Conservation (phyloP, 1,139 yeast species). For the Blastobotrys persicus region DNA sequence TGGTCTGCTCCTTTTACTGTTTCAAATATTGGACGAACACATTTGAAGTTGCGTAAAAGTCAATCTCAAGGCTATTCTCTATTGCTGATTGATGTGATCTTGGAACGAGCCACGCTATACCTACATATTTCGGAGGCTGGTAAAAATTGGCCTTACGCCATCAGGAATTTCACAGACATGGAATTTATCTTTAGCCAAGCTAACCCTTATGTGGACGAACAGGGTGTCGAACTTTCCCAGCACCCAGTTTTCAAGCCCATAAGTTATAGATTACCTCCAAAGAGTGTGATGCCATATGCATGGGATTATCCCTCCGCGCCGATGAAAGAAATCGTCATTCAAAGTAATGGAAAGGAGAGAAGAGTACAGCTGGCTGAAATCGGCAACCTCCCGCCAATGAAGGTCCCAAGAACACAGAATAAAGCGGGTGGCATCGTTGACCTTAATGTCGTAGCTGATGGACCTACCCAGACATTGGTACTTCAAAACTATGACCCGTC, state of each 20-base stretch:
- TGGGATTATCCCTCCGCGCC: constrained; percentile 96
- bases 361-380: constrained; percentile 85
- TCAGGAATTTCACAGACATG: constrained; percentile 80
- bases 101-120: constrained; percentile 81
- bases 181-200: constrained; percentile 85
- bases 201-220: constrained; percentile 73
- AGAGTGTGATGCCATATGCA: constrained; percentile 96
- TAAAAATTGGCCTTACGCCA: constrained; percentile 87
- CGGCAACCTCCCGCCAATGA: constrained; percentile 86
- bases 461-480: constrained; percentile 86
- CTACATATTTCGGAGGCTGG: constrained; percentile 71
- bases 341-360: constrained; percentile 69
- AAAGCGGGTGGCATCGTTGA: constrained; percentile 57
- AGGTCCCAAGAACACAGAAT: constrained; percentile 53
- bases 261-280: constrained; percentile 76
- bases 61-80: constrained; percentile 51
- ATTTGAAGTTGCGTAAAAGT: constrained; percentile 61
- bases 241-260: constrained; percentile 45
- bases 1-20: constrained; percentile 92
- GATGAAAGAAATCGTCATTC: constrained; percentile 72
- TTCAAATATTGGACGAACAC: constrained; percentile 79
- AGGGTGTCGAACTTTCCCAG: constrained; percentile 51
- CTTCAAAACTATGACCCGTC: constrained; percentile 80
- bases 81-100: constrained; percentile 65
- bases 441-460: constrained; percentile 92